These are phyloP conservation scores for Tetracladium maxilliforme DNA, from an alignment of 2,329 filamentous ascomycete genomes.

Conservation along the genomic window DNA sequence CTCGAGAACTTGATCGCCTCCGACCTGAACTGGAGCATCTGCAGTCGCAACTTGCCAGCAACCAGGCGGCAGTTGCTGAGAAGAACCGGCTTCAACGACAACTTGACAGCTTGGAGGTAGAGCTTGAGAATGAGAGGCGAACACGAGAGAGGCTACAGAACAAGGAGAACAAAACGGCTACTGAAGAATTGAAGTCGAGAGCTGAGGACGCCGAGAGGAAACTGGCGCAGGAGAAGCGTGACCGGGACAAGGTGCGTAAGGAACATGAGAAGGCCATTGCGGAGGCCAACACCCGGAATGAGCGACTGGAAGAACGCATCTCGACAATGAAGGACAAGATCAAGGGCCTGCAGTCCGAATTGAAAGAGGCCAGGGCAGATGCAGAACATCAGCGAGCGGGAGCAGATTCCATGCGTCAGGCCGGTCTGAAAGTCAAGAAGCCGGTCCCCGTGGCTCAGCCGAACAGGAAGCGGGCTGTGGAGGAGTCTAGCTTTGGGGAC, in stretches of 20 bases:
- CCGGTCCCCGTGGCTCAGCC: too few relatives aligned
- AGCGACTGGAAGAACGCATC: constrained; percentile 55
- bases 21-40: constrained; percentile 49
- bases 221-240: constrained; percentile 23
- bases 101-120: constrained; percentile 60
- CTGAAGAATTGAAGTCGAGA: constrained; percentile 14
- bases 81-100: constrained; percentile 71
- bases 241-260: constrained; percentile 28
- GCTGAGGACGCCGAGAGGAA: constrained; percentile 14
- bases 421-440: constrained; percentile 44
- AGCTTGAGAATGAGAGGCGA: constrained; percentile 72
- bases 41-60: constrained; percentile 37
- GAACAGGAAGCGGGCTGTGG: too few relatives aligned
- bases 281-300: constrained; percentile 46
- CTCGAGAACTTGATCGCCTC: constrained; percentile 40
- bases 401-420: too few relatives aligned
- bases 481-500: too few relatives aligned
- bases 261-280: constrained; percentile 36
- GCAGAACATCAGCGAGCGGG: background rate
- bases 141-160: constrained; percentile 40
- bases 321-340: constrained; percentile 51
- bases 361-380: background rate
- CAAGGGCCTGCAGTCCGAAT: too few relatives aligned
- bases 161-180: constrained; percentile 21
- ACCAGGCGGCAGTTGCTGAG: constrained; percentile 59